Percentiles rank a stretch among this genome's conserved stretches.
phyloP scores from a whole-genome alignment of 208 protist species.

The Leishmania guyanensis region DNA sequence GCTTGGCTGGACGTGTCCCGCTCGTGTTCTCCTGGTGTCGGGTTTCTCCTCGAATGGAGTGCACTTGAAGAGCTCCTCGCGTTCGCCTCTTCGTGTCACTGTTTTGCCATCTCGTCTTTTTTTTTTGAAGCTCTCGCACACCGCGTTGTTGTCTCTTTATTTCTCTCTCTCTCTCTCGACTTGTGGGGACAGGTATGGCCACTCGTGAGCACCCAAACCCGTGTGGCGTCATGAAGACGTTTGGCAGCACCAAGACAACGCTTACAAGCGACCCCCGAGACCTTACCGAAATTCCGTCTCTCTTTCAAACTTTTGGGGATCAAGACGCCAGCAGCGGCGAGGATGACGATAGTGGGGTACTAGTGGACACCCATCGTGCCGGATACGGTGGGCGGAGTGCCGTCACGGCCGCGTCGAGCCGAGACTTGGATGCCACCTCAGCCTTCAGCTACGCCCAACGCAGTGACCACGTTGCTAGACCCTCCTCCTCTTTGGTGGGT shows the following conservation, averaged over 20 bases:
- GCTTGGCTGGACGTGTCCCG: neutral
- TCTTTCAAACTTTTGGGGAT: conserved; percentile 55
- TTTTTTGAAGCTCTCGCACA: neutral
- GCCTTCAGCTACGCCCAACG: neutral
- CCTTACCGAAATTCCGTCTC: conserved; percentile 48
- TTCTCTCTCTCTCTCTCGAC: neutral
- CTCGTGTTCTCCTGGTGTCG: neutral
- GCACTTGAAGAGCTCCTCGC: neutral
- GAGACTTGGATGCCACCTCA: neutral
- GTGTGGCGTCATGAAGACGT: neutral
- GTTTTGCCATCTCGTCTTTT: neutral
- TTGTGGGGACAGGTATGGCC: neutral
- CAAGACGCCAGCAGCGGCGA: conserved; percentile 25
- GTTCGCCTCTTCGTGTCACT: neutral
- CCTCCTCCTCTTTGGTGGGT: neutral
- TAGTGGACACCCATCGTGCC: neutral
- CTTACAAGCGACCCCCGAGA: conserved; percentile 41
- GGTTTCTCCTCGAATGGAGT: neutral
- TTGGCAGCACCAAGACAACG: conserved; percentile 9
- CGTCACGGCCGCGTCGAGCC: neutral
- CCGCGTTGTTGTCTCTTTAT: neutral
- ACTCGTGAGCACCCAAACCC: neutral
- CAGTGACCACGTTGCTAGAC: neutral
- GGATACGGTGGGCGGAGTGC: conserved; percentile 2
- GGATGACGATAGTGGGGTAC: conserved; percentile 23